These are phyloP conservation scores for Citrus australasica DNA, from an alignment of 345 rosid species.

Conservation along the genomic window DNA sequence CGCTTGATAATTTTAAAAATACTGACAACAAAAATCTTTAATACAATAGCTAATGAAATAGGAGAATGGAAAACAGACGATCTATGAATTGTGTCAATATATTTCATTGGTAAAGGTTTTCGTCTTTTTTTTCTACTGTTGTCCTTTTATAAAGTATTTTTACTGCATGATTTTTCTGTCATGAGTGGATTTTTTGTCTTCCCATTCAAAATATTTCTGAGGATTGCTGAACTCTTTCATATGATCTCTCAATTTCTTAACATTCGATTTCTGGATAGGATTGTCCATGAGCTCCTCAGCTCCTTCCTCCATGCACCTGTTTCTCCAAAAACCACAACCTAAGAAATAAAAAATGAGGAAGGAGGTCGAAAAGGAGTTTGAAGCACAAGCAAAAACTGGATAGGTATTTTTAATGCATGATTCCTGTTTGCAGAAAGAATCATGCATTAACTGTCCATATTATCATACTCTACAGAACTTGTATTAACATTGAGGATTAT, in stretches of 20 bases:
- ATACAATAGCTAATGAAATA: background rate
- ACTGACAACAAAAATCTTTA: background rate
- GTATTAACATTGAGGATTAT: background rate
- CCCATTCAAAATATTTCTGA: background rate
- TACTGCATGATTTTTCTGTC: background rate
- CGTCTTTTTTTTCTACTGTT: background rate
- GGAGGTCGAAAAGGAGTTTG: background rate
- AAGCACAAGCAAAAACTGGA: constrained; percentile 14
- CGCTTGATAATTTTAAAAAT: background rate
- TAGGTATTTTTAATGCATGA: constrained; percentile 28
- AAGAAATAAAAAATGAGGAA: background rate
- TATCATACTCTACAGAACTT: background rate
- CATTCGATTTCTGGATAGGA: constrained; percentile 11
- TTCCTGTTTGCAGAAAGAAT: constrained; percentile 17
- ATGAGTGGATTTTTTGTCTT: background rate
- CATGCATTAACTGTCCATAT: background rate
- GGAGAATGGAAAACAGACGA: background rate
- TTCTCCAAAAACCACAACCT: background rate
- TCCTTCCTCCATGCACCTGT: constrained; percentile 30
- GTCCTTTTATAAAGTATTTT: background rate
- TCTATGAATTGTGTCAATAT: background rate
- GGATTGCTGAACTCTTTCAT: background rate
- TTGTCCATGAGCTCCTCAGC: constrained; percentile 17
- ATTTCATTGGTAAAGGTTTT: background rate
- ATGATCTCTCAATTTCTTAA: constrained; percentile 10